Percentiles rank a stretch among this genome's conserved stretches.
phyloP scores from a whole-genome alignment of 2,329 filamentous ascomycete genomes.

The Alternaria novae-zelandiae region DNA sequence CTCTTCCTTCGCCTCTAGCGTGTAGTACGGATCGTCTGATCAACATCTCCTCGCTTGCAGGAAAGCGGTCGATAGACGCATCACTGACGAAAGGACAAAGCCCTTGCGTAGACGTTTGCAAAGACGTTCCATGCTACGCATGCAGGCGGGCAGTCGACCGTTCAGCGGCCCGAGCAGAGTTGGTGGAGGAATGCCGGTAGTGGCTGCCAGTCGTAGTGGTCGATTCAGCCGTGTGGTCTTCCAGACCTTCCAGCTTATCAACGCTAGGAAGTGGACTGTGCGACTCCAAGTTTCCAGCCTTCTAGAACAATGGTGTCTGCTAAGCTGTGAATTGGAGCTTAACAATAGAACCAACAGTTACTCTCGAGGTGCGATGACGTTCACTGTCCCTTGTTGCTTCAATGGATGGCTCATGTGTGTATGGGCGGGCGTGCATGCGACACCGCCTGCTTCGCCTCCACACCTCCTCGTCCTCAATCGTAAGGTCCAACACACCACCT shows the following conservation, averaged over 20 bases:
- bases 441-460: slow-evolving; percentile 2
- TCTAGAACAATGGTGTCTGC: not conserved
- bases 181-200: not conserved
- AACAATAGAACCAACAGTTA: not conserved
- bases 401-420: not conserved
- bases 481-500: not conserved
- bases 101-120: slow-evolving; percentile 2
- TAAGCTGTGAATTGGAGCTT: not conserved
- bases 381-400: not conserved
- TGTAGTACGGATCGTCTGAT: not conserved
- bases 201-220: not conserved
- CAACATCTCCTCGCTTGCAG: not conserved
- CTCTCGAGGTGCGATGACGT: not conserved
- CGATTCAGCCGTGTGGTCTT: not conserved
- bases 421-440: not conserved
- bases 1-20: not conserved
- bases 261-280: not conserved
- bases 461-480: not conserved
- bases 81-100: not conserved
- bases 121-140: not conserved
- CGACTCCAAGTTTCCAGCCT: not conserved
- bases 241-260: not conserved
- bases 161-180: not conserved
- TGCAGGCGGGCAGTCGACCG: not conserved
- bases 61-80: slow-evolving; percentile 3